Percentiles rank a stretch among this genome's conserved stretches.
These are phyloP conservation scores for Arabidopsis hybrid DNA, from an alignment of 441 rosid species.

Conservation along the genomic window DNA sequence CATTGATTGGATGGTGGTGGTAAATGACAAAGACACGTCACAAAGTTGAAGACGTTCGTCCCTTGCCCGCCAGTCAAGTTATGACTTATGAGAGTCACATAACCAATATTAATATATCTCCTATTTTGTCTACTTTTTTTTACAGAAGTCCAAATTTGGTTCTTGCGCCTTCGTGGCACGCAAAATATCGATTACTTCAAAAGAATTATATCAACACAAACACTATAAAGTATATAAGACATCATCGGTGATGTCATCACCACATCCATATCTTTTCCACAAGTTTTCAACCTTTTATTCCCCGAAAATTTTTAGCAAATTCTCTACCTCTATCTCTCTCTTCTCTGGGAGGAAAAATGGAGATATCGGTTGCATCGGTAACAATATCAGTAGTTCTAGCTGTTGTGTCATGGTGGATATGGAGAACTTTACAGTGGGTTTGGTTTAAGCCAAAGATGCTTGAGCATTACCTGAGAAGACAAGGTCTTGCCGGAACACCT, in stretches of 20 bases:
- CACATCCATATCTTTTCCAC: not conserved
- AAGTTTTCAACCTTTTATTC: not conserved
- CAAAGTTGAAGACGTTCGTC: not conserved
- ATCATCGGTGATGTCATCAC: slow-evolving; percentile 20
- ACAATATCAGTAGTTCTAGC: slow-evolving; percentile 26
- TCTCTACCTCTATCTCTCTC: not conserved
- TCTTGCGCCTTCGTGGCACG: slow-evolving; percentile 9
- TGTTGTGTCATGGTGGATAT: slow-evolving; percentile 34
- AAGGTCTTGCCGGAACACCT: slow-evolving; percentile 34
- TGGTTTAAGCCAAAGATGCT: slow-evolving; percentile 45
- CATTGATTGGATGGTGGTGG: too few relatives aligned
- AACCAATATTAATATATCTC: not conserved
- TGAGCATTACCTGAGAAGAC: slow-evolving; percentile 37
- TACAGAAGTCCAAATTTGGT: slow-evolving; percentile 1
- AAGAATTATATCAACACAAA: not conserved
- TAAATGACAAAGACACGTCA: not conserved
- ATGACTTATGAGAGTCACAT: not conserved
- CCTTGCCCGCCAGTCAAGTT: not conserved
- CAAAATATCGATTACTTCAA: not conserved
- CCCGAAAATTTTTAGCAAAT: not conserved
- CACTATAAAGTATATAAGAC: not conserved
- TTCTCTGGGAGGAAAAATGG: slow-evolving; percentile 16
- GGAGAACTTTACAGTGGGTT: slow-evolving; percentile 42
- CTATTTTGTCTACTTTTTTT: not conserved
- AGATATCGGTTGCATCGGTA: slow-evolving; percentile 7